A percentile compares a stretch with the other conserved stretches of the same genome.
phyloP scores from a whole-genome alignment of 106 monocot genomes.

The Acanthochlamys bracteata region DNA sequence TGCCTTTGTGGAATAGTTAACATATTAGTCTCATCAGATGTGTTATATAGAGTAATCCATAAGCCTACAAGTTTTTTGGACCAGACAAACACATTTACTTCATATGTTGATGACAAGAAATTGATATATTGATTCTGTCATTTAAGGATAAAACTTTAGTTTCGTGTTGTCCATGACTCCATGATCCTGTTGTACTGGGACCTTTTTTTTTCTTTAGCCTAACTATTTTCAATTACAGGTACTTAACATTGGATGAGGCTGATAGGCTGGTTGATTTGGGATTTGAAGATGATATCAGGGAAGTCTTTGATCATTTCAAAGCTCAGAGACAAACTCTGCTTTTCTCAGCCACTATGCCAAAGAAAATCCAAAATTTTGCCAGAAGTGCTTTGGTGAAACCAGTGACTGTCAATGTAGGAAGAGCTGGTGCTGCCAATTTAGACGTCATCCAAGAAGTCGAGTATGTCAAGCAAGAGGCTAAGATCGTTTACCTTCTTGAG shows the following conservation, averaged over 20 bases:
- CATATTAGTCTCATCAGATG: too few relatives aligned
- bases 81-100: too few relatives aligned
- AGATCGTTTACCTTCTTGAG: slow-evolving; percentile 91
- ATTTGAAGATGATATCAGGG: slow-evolving; percentile 91
- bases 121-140: too few relatives aligned
- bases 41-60: too few relatives aligned
- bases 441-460: slow-evolving; percentile 99
- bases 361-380: slow-evolving; percentile 94
- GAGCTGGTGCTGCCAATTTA: slow-evolving; percentile 95
- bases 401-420: slow-evolving; percentile 88
- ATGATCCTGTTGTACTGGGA: too few relatives aligned
- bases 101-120: too few relatives aligned
- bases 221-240: slow-evolving; percentile 31
- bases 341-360: slow-evolving; percentile 97
- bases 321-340: slow-evolving; percentile 88
- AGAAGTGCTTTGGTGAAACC: slow-evolving; percentile 42
- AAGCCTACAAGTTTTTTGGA: too few relatives aligned
- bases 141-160: too few relatives aligned
- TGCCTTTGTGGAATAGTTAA: too few relatives aligned
- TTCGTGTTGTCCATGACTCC: too few relatives aligned
- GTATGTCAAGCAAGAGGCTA: slow-evolving; percentile 97
- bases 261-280: slow-evolving; percentile 91
- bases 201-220: background rate
- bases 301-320: slow-evolving; percentile 96
- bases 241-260: slow-evolving; percentile 92